Evolutionary conservation across 1,139 yeast species (phyloP).

Genomic region (Yamadazyma aaseri): DNA sequence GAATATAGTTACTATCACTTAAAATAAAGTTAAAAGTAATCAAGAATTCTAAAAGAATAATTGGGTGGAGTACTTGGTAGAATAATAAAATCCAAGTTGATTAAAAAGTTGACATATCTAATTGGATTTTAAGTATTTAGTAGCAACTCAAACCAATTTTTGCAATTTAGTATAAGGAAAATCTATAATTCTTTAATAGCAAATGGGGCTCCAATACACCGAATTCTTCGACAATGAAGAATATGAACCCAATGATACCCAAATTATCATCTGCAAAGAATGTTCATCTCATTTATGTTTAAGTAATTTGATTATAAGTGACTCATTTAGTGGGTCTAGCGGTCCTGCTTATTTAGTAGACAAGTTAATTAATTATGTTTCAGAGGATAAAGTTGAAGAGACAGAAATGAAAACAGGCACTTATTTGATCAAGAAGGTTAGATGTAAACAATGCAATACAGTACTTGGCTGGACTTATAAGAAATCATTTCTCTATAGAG

Average conservation of each 20-base stretch:
- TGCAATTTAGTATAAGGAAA: too few species aligned
- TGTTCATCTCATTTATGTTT: slow-evolving; percentile 56
- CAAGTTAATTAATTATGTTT: slow-evolving; percentile 41
- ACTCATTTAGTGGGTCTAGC: slow-evolving; percentile 49
- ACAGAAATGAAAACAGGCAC: slow-evolving; percentile 67
- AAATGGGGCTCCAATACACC: slow-evolving; percentile 40
- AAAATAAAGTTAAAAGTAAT: too few species aligned
- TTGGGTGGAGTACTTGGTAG: too few species aligned
- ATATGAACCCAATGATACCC: slow-evolving; percentile 34
- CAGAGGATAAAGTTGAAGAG: slow-evolving; percentile 32
- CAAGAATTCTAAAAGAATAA: too few species aligned
- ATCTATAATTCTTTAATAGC: too few species aligned
- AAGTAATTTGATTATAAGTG: slow-evolving; percentile 45
- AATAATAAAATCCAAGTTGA: too few species aligned
- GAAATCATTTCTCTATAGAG: slow-evolving; percentile 51
- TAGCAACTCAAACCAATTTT: too few species aligned
- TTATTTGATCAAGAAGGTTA: slow-evolving; percentile 61
- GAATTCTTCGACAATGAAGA: slow-evolving; percentile 36
- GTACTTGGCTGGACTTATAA: slow-evolving; percentile 80
- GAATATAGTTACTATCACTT: too few species aligned
- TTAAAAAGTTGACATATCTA: too few species aligned
- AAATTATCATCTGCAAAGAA: slow-evolving; percentile 48
- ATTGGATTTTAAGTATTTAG: too few species aligned
- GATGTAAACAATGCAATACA: slow-evolving; percentile 63
- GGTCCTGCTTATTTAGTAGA: slow-evolving; percentile 57